Base-by-base conservation (phyloP, 2,329 filamentous ascomycete genomes). In the Xylariaceae sp. region DNA sequence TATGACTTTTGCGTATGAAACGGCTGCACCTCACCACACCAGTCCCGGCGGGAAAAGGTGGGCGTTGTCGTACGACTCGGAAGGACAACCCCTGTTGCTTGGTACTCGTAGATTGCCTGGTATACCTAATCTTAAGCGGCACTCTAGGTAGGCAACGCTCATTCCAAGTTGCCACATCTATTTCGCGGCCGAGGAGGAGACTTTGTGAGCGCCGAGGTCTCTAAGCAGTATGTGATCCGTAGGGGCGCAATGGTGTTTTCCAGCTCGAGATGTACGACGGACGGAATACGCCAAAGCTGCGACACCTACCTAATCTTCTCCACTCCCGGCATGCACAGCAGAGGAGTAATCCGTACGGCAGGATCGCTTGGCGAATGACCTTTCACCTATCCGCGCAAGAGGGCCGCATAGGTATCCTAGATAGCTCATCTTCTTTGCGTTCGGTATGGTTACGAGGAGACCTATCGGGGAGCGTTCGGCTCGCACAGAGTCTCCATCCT, bases 401-500 rank as follows among this genome's bases (percentile, higher is more conserved):
- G 54, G 47, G 42, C 53, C 55, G 60, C 55, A 39, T 15, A 39
- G 60, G 49, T 39, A 55, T 37, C n/a, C 18, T n/a, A 6, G 34
- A 18, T 49, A 49, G 52, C 54, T 57, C 17, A 23, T 18, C 37
- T 30, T 35, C 35, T 53, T 50, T 18, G 15, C 13, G 18, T 48
- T 51, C 55, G 58, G 55, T 58, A 58, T 60, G 57, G 39, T 18
- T 15, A 15, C 18, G 30, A 9, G 15, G 52, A 62, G 47, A 3
- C 60, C 57, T 60, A 60, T 60, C 58, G 55, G 52, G 45, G 57
- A 47, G 39, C 45, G 45, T 35, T 53, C 55, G 60, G 39, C 51
- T 52, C 56, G 53, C 37, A 13, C 50, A 47, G 51, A 42, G 53
- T 51, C 44, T 53, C 45, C 37, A 23, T 47, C 15, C 13, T 52